Conservation (phyloP, 345 rosid species). For the Populus pruinosa region DNA sequence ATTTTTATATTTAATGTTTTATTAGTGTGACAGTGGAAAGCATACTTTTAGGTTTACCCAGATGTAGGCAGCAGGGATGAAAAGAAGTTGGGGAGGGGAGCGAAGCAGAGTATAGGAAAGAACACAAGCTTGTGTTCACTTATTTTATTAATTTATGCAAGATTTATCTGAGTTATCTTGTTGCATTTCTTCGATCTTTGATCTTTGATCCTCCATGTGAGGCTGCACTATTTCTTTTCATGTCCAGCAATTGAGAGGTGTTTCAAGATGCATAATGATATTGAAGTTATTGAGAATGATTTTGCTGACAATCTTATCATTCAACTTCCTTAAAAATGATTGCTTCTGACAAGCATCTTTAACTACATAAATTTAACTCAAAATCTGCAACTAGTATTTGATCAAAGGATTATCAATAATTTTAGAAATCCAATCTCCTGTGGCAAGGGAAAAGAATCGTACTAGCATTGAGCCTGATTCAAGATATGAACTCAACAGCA, state of each 20-base stretch:
- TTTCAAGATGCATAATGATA: not conserved
- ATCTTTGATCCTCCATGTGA: too few species aligned
- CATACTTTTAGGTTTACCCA: not conserved
- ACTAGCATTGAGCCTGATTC: not conserved
- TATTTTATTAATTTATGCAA: not conserved
- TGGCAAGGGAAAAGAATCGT: not conserved
- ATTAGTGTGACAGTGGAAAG: not conserved
- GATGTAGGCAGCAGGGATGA: not conserved
- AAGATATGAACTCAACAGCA: not conserved
- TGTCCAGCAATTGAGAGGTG: not conserved
- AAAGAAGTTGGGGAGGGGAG: not conserved
- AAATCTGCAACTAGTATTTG: not conserved
- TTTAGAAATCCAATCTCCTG: not conserved
- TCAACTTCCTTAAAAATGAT: not conserved
- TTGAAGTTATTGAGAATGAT: not conserved
- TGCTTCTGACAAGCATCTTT: not conserved
- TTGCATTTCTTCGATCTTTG: too few species aligned
- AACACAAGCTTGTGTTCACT: not conserved
- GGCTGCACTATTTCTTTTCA: not conserved
- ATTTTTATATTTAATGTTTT: not conserved
- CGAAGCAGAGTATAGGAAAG: not conserved
- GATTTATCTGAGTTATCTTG: not conserved
- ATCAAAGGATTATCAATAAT: not conserved
- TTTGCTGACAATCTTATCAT: not conserved
- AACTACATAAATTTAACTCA: not conserved